Percentiles rank a stretch among this genome's conserved stretches.
These are phyloP conservation scores for Pascua guehoae DNA, from an alignment of 1,284 basidiomycete species.

Conservation along the genomic window DNA sequence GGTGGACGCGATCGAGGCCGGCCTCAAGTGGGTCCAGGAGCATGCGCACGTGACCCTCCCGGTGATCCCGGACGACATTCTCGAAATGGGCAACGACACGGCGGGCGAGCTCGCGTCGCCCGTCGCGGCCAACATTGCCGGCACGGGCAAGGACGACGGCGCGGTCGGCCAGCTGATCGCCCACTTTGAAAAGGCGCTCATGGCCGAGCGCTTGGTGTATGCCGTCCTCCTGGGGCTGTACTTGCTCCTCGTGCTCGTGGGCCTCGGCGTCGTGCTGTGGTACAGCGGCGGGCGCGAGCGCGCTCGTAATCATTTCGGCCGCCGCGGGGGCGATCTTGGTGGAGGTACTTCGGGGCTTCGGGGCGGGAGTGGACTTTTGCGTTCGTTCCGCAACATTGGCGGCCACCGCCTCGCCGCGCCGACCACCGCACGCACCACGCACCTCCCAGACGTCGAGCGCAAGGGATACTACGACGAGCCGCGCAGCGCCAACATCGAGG, in stretches of 20 bases:
- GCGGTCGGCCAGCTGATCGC: slow-evolving; percentile 69
- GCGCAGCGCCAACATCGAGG: too few species aligned
- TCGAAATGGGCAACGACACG: slow-evolving; percentile 66
- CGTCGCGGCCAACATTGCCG: slow-evolving; percentile 73
- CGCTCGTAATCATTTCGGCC: too few species aligned
- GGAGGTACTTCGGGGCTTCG: too few species aligned
- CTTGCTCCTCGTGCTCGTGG: slow-evolving; percentile 48
- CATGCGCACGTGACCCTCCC: slow-evolving; percentile 78
- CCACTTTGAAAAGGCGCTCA: slow-evolving; percentile 66
- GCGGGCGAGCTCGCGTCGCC: slow-evolving; percentile 73
- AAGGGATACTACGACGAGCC: too few species aligned
- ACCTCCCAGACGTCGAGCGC: too few species aligned
- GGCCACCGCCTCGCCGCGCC: too few species aligned
- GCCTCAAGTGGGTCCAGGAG: slow-evolving; percentile 85
- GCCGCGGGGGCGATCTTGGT: too few species aligned
- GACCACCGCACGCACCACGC: too few species aligned
- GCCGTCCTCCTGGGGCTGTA: slow-evolving; percentile 74
- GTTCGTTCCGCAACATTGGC: too few species aligned
- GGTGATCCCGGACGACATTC: slow-evolving; percentile 64
- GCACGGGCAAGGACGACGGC: slow-evolving; percentile 58
- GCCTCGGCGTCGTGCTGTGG: slow-evolving; percentile 38
- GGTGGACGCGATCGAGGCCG: slow-evolving; percentile 76
- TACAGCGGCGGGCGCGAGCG: slow-evolving; percentile 27
- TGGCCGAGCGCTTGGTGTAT: slow-evolving; percentile 79
- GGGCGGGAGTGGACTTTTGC: too few species aligned